Base-by-base conservation (phyloP, 257 asterid species). In the Eucommia ulmoides region DNA sequence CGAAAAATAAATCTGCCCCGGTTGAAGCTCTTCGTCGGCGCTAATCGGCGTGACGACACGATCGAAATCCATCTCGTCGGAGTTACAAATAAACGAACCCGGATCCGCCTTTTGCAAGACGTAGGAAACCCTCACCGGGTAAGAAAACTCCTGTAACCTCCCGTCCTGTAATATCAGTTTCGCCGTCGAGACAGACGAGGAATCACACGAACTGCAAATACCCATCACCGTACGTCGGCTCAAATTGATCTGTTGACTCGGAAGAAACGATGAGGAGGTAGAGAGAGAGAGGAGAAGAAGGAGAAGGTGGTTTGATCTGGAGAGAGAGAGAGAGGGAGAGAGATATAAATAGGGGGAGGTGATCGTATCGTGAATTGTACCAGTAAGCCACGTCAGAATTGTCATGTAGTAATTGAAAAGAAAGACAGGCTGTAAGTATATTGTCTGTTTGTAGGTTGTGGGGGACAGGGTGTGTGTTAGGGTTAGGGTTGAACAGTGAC, bases 21-120 rank as follows among this genome's bases (percentile, higher is more conserved):
- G 89, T 62, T 67, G 85, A 33, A 91, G 79, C 66, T 64, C 87
- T 18, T 91, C 99, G 46, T 91, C 95, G 17, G 68, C 92, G 51
- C 83, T 60, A 0, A 86, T 62, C 4, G 95, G 86, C 1, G 84
- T 73, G 0, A 81, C 76, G 1, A 86, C 83, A 61, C 69, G 87
- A 56, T 77, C 82, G 65, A 85, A 86, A 1, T 86, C 99, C 95
- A 91, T 83, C 2, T 83, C 93, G 45, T 91, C 99, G 53, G 99
- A 83, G 58, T 86, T 83, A 63, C 94, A 83, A 0, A 91, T 83
- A 66, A 86, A 91, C 51, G 58, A 69, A 0, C 86, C 41, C 0
- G 95, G 98, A 58, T 78, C 64, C n/a, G n/a, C n/a, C 71, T 52
- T 71, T 53, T 91, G 98, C 22, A 86, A 33, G 0, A 83, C 79